Base-by-base conservation (phyloP, 306 rosid species). In the Purshia tridentata region DNA sequence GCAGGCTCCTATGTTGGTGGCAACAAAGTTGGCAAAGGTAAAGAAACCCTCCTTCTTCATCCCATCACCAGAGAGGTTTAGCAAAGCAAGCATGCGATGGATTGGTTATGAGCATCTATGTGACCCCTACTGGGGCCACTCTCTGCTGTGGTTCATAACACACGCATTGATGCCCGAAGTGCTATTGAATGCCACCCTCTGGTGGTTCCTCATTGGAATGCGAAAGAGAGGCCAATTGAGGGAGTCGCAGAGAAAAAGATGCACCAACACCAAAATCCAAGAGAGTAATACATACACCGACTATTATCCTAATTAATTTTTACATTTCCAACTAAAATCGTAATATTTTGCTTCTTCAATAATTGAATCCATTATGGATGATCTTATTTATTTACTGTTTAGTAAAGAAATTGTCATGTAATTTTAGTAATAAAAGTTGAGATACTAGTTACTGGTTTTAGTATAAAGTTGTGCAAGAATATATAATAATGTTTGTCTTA, bases 1-100 rank as follows among this genome's bases (percentile, higher is more conserved):
- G 75, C 61, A 80, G 84, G 19, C 65, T 56, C 81, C 84, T 18
- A 4, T 76, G 19, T 51, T 69, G 18, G 81, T 81, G 77, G 81
- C 84, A 46, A 81, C 84, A 58, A 76, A 72, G 78, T 50, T 72
- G 71, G 22, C 70, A 44, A 71, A 52, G 70, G 16, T 66, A 6
- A 72, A 76, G 46, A 22, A 47, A 45, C 16, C 39, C 29, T 60
- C 75, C 51, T 19, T 81, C 39, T 29, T 76, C 9, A 11, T 76
- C 40, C 57, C 75, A 66, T 50, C 84, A 8, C 75, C 81, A 35
- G 81, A 81, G n/a, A 42, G 42, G 12, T 76, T 66, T 12, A 59
- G 77, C 78, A 76, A 65, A 59, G 81, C 84, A 8, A 81, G 84
- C 59, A 41, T 66, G 2, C 35, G 81, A 51, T 58, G 71, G 41